phyloP scores from a whole-genome alignment of 169 alveolate species.

The Cryptosporidium baileyi region DNA sequence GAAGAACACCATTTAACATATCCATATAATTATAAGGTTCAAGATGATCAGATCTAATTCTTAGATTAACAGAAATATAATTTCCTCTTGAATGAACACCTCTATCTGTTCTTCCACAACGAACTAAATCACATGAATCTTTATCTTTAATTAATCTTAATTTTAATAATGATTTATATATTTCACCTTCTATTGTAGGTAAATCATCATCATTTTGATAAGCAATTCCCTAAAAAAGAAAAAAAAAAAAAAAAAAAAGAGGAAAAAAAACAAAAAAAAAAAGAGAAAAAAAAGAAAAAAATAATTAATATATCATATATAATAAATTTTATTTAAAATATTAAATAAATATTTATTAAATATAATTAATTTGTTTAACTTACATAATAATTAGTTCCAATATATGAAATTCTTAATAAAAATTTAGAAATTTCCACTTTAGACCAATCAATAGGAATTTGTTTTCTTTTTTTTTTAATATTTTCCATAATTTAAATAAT shows the following conservation, averaged over 20 bases:
- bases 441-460: conserved; percentile 52
- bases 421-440: conserved; percentile 31
- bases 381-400: conserved; percentile 68
- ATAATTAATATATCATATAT: background rate
- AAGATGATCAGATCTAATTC: conserved; percentile 64
- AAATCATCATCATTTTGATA: conserved; percentile 54
- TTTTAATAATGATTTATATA: conserved; percentile 47
- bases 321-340: background rate
- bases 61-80: conserved; percentile 78
- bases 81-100: conserved; percentile 91
- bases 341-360: too few species aligned
- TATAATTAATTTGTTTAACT: background rate
- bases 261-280: background rate
- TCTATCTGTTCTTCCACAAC: conserved; percentile 90
- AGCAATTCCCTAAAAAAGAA: conserved; percentile 66
- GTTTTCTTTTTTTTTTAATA: background rate
- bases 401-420: conserved; percentile 52
- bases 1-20: conserved; percentile 82
- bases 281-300: background rate
- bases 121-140: conserved; percentile 44
- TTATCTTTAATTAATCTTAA: conserved; percentile 24
- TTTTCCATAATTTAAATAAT: background rate
- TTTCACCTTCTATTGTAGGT: conserved; percentile 67
- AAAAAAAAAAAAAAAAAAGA: background rate
- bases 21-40: conserved; percentile 75